Evolutionary conservation across 805 yeast species (phyloP).

Genomic region (Grigorovia yakushimaensis): DNA sequence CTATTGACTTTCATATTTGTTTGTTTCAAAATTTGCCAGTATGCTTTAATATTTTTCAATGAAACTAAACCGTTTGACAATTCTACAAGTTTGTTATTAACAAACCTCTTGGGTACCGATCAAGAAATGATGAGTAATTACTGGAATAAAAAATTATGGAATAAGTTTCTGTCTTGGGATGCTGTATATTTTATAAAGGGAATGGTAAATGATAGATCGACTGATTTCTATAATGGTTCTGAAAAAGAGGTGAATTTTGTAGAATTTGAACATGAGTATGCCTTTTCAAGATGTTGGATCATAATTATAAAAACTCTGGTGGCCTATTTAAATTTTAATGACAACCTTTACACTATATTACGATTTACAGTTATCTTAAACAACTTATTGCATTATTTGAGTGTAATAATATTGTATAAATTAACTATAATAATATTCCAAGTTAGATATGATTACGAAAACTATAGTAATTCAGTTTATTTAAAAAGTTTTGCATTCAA

Average conservation of each 20-base stretch:
- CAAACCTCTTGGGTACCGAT: slow-evolving; percentile 1
- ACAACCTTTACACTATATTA: slow-evolving; percentile 36
- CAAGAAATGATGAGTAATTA: slow-evolving; percentile 1
- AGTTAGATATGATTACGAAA: slow-evolving; percentile 3
- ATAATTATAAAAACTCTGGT: slow-evolving; percentile 29
- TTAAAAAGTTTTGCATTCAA: slow-evolving; percentile 23
- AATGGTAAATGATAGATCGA: slow-evolving; percentile 28
- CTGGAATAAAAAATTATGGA: slow-evolving; percentile 29
- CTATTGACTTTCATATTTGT: slow-evolving; percentile 1
- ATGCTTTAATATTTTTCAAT: slow-evolving; percentile 14
- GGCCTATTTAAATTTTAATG: slow-evolving; percentile 1
- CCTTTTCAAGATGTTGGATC: slow-evolving; percentile 77
- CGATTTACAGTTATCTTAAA: slow-evolving; percentile 40
- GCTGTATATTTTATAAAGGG: slow-evolving; percentile 58
- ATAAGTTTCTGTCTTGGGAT: slow-evolving; percentile 73
- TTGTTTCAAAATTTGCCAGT: slow-evolving; percentile 16
- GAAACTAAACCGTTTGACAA: slow-evolving; percentile 24
- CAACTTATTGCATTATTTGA: slow-evolving; percentile 42
- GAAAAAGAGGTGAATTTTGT: slow-evolving; percentile 18
- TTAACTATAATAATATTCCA: slow-evolving; percentile 35
- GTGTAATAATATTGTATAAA: slow-evolving; percentile 39
- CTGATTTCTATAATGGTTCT: background rate
- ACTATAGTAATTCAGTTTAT: slow-evolving; percentile 5
- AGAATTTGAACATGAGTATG: slow-evolving; percentile 82
- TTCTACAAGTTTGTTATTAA: background rate